Percentiles rank a stretch among this genome's conserved stretches.
Conservation (phyloP, 1,284 basidiomycete genomes). For the Ceratobasidium sp. region DNA sequence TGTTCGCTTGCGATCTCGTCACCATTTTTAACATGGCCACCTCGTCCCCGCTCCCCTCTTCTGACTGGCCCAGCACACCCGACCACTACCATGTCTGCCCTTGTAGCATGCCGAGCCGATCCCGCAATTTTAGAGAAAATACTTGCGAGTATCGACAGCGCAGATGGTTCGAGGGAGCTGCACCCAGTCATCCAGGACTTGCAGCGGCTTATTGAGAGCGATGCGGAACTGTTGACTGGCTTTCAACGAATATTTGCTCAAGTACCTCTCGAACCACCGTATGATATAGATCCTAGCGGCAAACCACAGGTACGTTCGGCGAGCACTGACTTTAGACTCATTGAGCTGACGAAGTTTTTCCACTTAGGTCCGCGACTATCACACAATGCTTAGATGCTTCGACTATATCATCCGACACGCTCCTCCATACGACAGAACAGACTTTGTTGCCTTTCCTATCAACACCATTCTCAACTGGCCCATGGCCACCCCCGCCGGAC, state of each 20-base stretch:
- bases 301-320: slow-evolving; percentile 20
- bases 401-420: slow-evolving; percentile 61
- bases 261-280: background rate
- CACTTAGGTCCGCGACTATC: slow-evolving; percentile 60
- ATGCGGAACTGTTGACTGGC: slow-evolving; percentile 10
- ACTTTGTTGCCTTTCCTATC: slow-evolving; percentile 63
- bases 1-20: no score
- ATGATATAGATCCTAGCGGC: slow-evolving; percentile 17
- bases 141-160: no score
- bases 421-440: slow-evolving; percentile 58
- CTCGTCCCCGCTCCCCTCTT: no score
- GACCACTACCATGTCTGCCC: no score
- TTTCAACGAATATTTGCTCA: slow-evolving; percentile 38
- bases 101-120: no score
- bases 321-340: slow-evolving; percentile 9
- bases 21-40: background rate
- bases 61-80: no score
- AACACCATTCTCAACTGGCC: slow-evolving; percentile 56
- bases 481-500: slow-evolving; percentile 22
- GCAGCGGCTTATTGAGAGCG: slow-evolving; percentile 23
- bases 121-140: no score
- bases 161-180: background rate
- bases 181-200: slow-evolving; percentile 42
- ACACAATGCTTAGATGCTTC: slow-evolving; percentile 61
- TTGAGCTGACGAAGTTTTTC: background rate